Evolutionary conservation across 345 rosid genomes (phyloP).

Genomic region (Mangifera indica): DNA sequence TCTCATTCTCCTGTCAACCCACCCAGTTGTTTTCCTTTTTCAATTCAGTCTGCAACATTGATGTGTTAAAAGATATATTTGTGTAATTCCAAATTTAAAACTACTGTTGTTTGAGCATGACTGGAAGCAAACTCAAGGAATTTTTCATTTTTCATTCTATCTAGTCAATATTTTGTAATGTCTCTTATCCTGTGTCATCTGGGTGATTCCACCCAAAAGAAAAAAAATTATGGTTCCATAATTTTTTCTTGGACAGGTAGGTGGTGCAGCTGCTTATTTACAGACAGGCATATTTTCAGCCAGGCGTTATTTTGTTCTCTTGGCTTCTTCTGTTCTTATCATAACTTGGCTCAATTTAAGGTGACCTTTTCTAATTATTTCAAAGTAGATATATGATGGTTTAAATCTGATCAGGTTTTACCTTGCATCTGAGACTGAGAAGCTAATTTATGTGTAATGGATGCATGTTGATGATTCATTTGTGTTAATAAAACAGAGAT

Average conservation of each 20-base stretch:
- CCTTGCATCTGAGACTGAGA: neutral
- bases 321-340: slow-evolving; percentile 71
- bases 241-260: slow-evolving; percentile 51
- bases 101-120: too few species aligned
- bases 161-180: too few species aligned
- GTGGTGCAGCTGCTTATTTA: slow-evolving; percentile 73
- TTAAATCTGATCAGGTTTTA: neutral
- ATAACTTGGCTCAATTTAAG: slow-evolving; percentile 91
- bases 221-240: neutral
- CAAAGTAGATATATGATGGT: neutral
- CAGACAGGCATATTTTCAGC: slow-evolving; percentile 60
- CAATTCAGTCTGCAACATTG: too few species aligned
- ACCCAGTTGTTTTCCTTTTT: too few species aligned
- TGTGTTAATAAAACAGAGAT: neutral
- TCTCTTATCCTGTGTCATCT: too few species aligned
- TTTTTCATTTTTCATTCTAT: too few species aligned
- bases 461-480: neutral
- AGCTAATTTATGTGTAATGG: neutral
- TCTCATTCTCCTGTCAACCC: too few species aligned
- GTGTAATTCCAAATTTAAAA: neutral
- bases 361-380: slow-evolving; percentile 31
- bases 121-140: too few species aligned
- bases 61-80: neutral
- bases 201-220: too few species aligned
- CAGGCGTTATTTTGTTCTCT: slow-evolving; percentile 53